These are phyloP conservation scores for Fusarium veterinarium DNA, from an alignment of 2,329 filamentous ascomycete species.

Conservation along the genomic window DNA sequence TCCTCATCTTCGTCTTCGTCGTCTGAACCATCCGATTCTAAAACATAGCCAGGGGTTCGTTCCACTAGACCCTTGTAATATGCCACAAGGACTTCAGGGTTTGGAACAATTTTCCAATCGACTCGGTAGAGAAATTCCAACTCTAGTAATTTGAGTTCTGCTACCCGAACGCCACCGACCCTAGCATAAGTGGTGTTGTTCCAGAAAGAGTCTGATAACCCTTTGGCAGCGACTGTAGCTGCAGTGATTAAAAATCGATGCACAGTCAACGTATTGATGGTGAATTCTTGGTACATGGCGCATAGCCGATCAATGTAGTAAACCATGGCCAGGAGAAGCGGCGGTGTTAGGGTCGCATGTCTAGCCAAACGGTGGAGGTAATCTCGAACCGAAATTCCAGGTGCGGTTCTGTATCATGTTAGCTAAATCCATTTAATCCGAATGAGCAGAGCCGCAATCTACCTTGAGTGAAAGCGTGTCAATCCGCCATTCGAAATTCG, in stretches of 20 bases:
- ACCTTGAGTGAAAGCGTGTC: conserved; percentile 96
- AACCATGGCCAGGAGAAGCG: conserved; percentile 97
- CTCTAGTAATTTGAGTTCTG: conserved; percentile 90
- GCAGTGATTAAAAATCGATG: conserved; percentile 97
- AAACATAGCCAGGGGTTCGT: conserved; percentile 65
- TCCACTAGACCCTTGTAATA: conserved; percentile 92
- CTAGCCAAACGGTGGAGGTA: conserved; percentile 93
- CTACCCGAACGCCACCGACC: conserved; percentile 90
- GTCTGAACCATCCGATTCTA: conserved; percentile 57
- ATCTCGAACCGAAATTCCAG: conserved; percentile 92
- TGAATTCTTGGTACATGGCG: conserved; percentile 91
- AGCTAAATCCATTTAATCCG: conserved; percentile 27
- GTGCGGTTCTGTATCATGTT: conserved; percentile 66
- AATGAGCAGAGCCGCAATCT: conserved; percentile 42
- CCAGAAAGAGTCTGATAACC: conserved; percentile 96
- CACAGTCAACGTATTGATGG: conserved; percentile 94
- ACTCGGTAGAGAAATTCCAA: conserved; percentile 92
- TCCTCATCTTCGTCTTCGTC: conserved; percentile 46
- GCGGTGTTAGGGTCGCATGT: conserved; percentile 92
- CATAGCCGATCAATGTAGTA: conserved; percentile 98
- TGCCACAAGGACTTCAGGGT: conserved; percentile 90
- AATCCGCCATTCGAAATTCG: conserved; percentile 78
- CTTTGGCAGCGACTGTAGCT: conserved; percentile 95
- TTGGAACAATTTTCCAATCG: conserved; percentile 96
- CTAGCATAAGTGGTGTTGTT: conserved; percentile 97